A percentile compares a stretch with the other conserved stretches of the same genome.
These are phyloP conservation scores for Sugiyamaella marilandica DNA, from an alignment of 805 yeast genomes.

Conservation along the genomic window DNA sequence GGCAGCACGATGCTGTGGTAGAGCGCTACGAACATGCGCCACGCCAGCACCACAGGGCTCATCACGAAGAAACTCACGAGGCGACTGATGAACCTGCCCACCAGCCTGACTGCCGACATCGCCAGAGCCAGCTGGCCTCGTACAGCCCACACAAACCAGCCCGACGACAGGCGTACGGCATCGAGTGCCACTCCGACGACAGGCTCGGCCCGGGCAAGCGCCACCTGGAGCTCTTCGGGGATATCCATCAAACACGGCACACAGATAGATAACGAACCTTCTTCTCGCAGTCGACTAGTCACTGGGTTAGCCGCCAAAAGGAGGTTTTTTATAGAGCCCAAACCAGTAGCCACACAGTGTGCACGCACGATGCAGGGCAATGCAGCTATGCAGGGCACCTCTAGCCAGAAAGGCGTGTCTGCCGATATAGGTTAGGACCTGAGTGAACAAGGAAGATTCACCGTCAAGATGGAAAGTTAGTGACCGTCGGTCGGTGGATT, in stretches of 20 bases:
- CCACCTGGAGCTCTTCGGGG: background rate
- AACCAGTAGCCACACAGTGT: background rate
- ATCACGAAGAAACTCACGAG: background rate
- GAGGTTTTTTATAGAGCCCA: background rate
- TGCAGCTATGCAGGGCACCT: background rate
- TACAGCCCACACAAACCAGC: background rate
- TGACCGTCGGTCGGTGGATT: background rate
- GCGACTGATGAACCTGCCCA: background rate
- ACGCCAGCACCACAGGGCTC: conserved; percentile 11
- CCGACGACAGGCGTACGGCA: background rate
- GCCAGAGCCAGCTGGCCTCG: background rate
- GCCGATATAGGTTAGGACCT: background rate
- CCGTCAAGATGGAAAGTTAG: background rate
- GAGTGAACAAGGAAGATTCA: too few species aligned
- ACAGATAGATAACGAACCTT: too few species aligned
- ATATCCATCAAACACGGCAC: background rate
- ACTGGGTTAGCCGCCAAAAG: too few species aligned
- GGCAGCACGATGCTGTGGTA: conserved; percentile 17
- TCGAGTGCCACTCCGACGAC: background rate
- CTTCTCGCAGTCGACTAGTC: too few species aligned
- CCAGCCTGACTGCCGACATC: background rate
- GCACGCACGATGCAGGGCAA: background rate
- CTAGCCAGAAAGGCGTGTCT: background rate
- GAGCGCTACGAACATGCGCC: conserved; percentile 13
- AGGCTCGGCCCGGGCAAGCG: background rate